Percentiles rank a stretch among this genome's conserved stretches.
These are phyloP conservation scores for Clavulina sp. DNA, from an alignment of 768 basidiomycete genomes.

Conservation along the genomic window DNA sequence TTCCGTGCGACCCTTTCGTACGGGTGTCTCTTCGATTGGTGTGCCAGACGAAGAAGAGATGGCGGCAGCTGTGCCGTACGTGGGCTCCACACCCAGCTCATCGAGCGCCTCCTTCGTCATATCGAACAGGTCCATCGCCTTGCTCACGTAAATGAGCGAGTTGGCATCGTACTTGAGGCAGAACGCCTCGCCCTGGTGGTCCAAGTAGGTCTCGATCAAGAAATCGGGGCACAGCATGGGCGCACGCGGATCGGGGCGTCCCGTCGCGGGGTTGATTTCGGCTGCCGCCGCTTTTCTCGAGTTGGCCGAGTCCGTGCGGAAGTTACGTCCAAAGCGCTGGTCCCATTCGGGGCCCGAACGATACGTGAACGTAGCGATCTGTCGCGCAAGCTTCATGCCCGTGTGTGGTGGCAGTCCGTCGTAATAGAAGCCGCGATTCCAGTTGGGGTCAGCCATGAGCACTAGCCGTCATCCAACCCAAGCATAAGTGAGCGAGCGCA, in stretches of 20 bases:
- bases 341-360: constrained; percentile 99
- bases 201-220: constrained; percentile 95
- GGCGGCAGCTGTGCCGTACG: constrained; percentile 15
- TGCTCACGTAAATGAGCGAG: constrained; percentile 94
- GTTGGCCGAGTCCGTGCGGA: constrained; percentile 34
- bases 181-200: constrained; percentile 93
- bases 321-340: constrained; percentile 77
- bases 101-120: constrained; percentile 65
- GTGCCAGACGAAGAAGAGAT: constrained; percentile 2
- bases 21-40: no score
- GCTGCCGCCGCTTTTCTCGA: constrained; percentile 20
- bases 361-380: constrained; percentile 98
- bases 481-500: no score
- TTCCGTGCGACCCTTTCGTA: constrained; percentile 7
- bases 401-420: constrained; percentile 87
- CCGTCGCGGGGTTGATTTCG: constrained; percentile 3
- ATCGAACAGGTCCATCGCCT: constrained; percentile 99
- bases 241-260: constrained; percentile 4
- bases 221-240: constrained; percentile 81
- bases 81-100: constrained; percentile 43
- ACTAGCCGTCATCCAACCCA: constrained; percentile 30
- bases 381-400: constrained; percentile 96
- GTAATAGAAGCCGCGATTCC: constrained; percentile 99
- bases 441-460: constrained; percentile 97
- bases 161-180: constrained; percentile 99